Evolutionary conservation across 1,139 yeast genomes (phyloP).

Genomic region (Suhomyces kunorum): DNA sequence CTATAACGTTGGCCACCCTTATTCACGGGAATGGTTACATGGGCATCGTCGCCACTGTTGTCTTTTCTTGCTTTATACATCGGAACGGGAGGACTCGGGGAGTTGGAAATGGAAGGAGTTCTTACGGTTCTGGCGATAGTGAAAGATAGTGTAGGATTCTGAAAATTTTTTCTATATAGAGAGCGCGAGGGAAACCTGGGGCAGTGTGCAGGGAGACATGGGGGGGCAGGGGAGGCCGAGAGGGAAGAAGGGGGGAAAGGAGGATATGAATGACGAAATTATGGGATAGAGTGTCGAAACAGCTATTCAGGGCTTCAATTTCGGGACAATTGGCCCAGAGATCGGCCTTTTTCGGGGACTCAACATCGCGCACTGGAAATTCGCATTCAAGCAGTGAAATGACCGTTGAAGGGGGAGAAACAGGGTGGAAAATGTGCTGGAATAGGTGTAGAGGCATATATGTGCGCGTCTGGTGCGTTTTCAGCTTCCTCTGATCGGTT

Average conservation of each 20-base stretch:
- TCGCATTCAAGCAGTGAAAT: no score
- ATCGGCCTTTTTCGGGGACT: no score
- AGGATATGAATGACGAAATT: not conserved
- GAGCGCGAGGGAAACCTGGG: conserved; percentile 5
- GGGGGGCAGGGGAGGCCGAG: not conserved
- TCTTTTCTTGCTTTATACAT: conserved; percentile 13
- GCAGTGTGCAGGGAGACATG: not conserved
- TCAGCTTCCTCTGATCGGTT: no score
- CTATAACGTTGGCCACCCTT: conserved; percentile 44
- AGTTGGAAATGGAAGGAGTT: not conserved
- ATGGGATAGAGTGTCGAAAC: no score
- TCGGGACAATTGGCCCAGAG: no score
- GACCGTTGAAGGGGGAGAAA: not conserved
- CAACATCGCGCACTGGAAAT: no score
- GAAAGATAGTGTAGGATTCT: not conserved
- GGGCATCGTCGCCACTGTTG: conserved; percentile 9
- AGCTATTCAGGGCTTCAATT: no score
- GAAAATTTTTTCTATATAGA: conserved; percentile 5
- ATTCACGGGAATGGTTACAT: conserved; percentile 37
- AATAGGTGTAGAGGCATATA: no score
- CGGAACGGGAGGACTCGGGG: conserved; percentile 3
- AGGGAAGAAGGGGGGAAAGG: not conserved
- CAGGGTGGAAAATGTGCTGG: not conserved
- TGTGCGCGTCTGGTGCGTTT: no score
- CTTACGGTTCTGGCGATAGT: conserved; percentile 5